phyloP scores from a whole-genome alignment of 768 basidiomycete genomes.

The Clathrus columnatus region DNA sequence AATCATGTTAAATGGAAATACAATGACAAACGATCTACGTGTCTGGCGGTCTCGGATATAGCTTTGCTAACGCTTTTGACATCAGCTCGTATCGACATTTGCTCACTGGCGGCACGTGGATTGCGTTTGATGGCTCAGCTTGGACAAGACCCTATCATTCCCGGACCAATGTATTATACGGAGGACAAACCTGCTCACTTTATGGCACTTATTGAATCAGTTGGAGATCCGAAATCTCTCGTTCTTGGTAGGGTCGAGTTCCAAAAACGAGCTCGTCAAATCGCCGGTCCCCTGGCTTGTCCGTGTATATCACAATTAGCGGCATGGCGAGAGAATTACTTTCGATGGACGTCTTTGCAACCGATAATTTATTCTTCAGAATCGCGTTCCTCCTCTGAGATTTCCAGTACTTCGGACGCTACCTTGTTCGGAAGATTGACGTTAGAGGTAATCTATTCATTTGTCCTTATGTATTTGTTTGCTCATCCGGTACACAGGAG shows the following conservation, averaged over 20 bases:
- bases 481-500: constrained; percentile 37
- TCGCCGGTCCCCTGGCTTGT: constrained; percentile 54
- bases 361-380: constrained; percentile 11
- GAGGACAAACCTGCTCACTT: constrained; percentile 47
- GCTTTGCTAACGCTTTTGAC: constrained; percentile 64
- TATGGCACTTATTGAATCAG: constrained; percentile 65
- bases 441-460: neutral
- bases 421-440: neutral
- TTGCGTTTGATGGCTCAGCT: constrained; percentile 60
- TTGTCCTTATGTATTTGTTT: constrained; percentile 14
- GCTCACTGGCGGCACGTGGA: constrained; percentile 57
- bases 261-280: constrained; percentile 71
- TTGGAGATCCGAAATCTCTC: constrained; percentile 66
- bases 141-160: constrained; percentile 53
- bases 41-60: constrained; percentile 63
- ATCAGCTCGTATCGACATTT: constrained; percentile 58
- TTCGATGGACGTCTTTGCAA: constrained; percentile 59
- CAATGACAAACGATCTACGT: constrained; percentile 39
- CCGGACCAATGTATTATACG: constrained; percentile 40
- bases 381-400: constrained; percentile 6
- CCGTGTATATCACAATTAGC: constrained; percentile 63
- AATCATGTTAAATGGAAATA: constrained; percentile 4
- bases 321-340: constrained; percentile 79
- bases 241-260: constrained; percentile 69
- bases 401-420: neutral